A percentile compares a stretch with the other conserved stretches of the same genome.
Evolutionary conservation across 331 rosid genomes (phyloP).

Genomic region (Pyrus hybrid): DNA sequence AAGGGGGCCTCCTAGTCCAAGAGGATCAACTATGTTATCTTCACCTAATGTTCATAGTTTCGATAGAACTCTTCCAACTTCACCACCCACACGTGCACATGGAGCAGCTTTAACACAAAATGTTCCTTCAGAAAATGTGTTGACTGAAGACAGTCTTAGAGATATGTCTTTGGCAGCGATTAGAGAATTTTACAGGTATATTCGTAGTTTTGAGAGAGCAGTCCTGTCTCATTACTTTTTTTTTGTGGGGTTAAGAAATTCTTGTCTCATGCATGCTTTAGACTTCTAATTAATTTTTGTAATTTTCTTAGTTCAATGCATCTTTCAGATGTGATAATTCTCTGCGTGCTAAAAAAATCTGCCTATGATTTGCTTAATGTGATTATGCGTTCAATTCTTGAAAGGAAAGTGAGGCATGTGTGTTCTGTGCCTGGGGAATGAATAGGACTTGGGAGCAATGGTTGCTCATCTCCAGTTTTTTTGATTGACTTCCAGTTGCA

Average conservation of each 20-base stretch:
- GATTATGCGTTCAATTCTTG: neutral
- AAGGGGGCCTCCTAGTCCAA: slow-evolving; percentile 40
- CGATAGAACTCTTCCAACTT: slow-evolving; percentile 39
- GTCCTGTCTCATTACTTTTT: too few species aligned
- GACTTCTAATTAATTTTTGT: neutral
- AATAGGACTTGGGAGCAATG: neutral
- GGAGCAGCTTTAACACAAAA: slow-evolving; percentile 31
- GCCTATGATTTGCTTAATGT: neutral
- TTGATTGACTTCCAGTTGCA: neutral
- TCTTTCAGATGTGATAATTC: neutral
- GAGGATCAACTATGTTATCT: slow-evolving; percentile 50
- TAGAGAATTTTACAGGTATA: slow-evolving; percentile 78
- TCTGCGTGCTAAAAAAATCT: neutral
- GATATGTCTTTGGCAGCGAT: slow-evolving; percentile 62
- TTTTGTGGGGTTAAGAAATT: neutral
- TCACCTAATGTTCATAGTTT: slow-evolving; percentile 40
- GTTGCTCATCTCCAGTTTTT: neutral
- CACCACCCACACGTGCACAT: slow-evolving; percentile 36
- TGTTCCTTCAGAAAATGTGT: slow-evolving; percentile 25
- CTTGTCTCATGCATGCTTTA: neutral
- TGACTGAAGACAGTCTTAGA: slow-evolving; percentile 37
- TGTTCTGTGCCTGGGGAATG: neutral
- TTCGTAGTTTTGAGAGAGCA: too few species aligned
- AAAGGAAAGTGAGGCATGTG: neutral
- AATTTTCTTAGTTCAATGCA: neutral